Evolutionary conservation across 163 green algal genomes (phyloP), one percentile per base, ranked within the genome.

Genomic region (Volvox carteri): DNA sequence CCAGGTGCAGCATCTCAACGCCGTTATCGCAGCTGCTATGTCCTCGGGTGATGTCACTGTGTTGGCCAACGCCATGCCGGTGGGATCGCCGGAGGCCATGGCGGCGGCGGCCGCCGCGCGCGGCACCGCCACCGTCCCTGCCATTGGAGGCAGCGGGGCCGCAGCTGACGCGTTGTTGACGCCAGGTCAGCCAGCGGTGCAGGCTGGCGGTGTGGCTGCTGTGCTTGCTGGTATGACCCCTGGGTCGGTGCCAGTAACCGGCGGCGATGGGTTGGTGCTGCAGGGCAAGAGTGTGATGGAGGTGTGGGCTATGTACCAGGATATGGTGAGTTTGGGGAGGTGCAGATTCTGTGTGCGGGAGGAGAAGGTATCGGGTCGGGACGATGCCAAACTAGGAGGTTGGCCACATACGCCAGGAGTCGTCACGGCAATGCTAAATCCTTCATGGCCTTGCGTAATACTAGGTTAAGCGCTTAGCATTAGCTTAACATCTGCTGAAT

Each of bases 281-380:
- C 81, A 88, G 81, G 81, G 81, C 67, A 88, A 88, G 84, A 84
- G 37, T 41, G 28, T 83, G 37, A 48, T 89, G 84, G 84, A 89
- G 84, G 68, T 89, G 25, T 89, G 84, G 84, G 70, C 50, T 68
- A 89, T 89, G 84, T 89, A 89, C n/a, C 72, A 83, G 23, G 84
- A 89, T 37, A 89, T 89, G 84, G 84, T 89, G 70, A 54, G 84
- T 14, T 28, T 16, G 14, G 8, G n/a, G 16, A 60, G n/a, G n/a
- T n/a, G n/a, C n/a, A n/a, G n/a, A n/a, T n/a, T n/a, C n/a, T n/a
- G n/a, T n/a, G n/a, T n/a, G n/a, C n/a, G n/a, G n/a, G n/a, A n/a
- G n/a, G n/a, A n/a, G n/a, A n/a, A n/a, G n/a, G n/a, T n/a, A n/a
- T n/a, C n/a, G n/a, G n/a, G n/a, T n/a, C n/a, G n/a, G n/a, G n/a